Evolutionary conservation across 2,329 filamentous ascomycete species (phyloP).

Genomic region (Xylariomycetidae sp.): DNA sequence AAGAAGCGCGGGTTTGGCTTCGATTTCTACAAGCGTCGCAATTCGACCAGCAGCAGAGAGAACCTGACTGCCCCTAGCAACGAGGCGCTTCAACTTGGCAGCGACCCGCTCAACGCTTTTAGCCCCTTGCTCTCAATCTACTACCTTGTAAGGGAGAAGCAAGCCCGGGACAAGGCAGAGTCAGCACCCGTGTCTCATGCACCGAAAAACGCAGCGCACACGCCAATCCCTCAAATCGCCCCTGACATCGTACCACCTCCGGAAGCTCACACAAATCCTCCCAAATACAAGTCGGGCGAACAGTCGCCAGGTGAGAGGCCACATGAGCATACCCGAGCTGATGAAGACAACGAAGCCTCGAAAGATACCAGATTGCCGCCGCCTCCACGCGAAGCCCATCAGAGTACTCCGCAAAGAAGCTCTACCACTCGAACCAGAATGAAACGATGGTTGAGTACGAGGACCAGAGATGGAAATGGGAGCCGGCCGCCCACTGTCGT

Average conservation of each 20-base stretch:
- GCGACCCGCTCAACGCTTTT: slow-evolving; percentile 88
- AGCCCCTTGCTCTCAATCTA: slow-evolving; percentile 91
- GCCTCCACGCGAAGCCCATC: no score
- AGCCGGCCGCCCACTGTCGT: no score
- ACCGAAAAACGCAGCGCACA: slow-evolving; percentile 36
- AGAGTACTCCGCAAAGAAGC: no score
- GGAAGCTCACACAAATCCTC: slow-evolving; percentile 81
- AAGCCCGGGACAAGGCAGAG: slow-evolving; percentile 63
- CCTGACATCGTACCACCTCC: slow-evolving; percentile 76
- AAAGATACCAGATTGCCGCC: slow-evolving; percentile 68
- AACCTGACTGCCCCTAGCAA: slow-evolving; percentile 78
- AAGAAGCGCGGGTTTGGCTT: slow-evolving; percentile 84
- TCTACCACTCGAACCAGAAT: no score
- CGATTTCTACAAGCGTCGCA: slow-evolving; percentile 93
- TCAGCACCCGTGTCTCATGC: slow-evolving; percentile 23
- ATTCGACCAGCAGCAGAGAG: slow-evolving; percentile 82
- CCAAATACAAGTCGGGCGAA: no score
- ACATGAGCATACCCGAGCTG: slow-evolving; percentile 80
- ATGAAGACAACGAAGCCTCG: slow-evolving; percentile 85
- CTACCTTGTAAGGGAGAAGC: slow-evolving; percentile 92
- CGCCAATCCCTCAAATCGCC: slow-evolving; percentile 65
- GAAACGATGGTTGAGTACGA: no score
- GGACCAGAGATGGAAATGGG: no score
- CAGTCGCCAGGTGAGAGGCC: slow-evolving; percentile 78
- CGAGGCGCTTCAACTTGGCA: slow-evolving; percentile 75